Conservation (phyloP, 2,329 filamentous ascomycete species). For the Scorias spongiosa region DNA sequence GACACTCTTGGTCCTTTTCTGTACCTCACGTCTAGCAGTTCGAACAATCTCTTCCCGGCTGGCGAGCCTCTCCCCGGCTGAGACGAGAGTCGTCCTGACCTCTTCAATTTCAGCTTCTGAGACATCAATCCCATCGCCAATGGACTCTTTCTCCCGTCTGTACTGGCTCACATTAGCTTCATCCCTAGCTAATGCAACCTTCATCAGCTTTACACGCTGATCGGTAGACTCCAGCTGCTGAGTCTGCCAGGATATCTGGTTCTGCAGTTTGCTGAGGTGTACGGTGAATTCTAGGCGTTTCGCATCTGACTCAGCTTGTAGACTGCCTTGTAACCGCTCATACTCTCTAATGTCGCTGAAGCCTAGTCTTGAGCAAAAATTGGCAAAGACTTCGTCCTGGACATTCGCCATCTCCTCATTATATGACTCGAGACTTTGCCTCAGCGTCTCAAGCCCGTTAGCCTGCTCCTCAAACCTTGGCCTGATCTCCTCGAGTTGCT, state of each 20-base stretch:
- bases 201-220: constrained; percentile 51
- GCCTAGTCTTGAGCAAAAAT: constrained; percentile 74
- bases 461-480: constrained; percentile 65
- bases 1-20: constrained; percentile 72
- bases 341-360: constrained; percentile 86
- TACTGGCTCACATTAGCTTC: constrained; percentile 55
- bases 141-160: constrained; percentile 54
- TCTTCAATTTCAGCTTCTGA: constrained; percentile 64
- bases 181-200: constrained; percentile 51
- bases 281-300: constrained; percentile 76
- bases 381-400: constrained; percentile 73
- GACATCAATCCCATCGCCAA: constrained; percentile 57
- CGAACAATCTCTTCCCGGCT: constrained; percentile 60
- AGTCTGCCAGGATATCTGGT: constrained; percentile 48
- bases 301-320: constrained; percentile 79
- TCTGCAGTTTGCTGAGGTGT: constrained; percentile 51
- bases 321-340: constrained; percentile 78
- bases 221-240: constrained; percentile 57
- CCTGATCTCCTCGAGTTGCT: constrained; percentile 58
- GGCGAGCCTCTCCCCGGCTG: constrained; percentile 51
- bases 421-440: constrained; percentile 39
- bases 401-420: constrained; percentile 58
- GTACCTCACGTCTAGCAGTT: constrained; percentile 64
- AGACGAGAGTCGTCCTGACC: constrained; percentile 55
- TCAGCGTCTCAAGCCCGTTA: constrained; percentile 48